Base-by-base conservation (phyloP, 1,284 basidiomycete genomes). In the Cystobasidium slooffiae region DNA sequence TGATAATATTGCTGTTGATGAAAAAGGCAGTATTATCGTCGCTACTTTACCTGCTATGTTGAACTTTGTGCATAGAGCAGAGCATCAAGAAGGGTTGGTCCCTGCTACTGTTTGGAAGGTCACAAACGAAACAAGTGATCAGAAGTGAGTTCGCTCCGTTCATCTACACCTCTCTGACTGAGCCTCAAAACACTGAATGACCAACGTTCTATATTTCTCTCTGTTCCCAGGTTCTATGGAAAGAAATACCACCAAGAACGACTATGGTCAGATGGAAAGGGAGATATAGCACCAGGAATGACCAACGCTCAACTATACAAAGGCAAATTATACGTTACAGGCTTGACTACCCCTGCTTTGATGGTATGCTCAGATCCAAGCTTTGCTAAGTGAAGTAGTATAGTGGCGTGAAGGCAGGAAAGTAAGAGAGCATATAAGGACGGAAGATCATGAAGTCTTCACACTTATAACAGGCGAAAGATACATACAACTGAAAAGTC, bases 1-100 rank as follows among this genome's bases (percentile, higher is more conserved):
- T 37, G 78, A 79, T 69, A 79, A 79, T 64, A 67, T 79, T 44
- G 74, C 77, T 52, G 75, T 77, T 49, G 63, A 65, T 46, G 55
- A 58, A 31, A 65, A 75, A 20, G 78, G 77, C 31, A 55, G 64
- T 3, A 73, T 79, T 62, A 76, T 66, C 56, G 67, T 62, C 0
- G 74, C 76, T 16, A 56, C 75, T 20, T 53, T 78, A 10, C 67
- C 75, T 14, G 73, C 76, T 12, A 67, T 75, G 14, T 55, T 79
- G 24, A 68, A 52, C 2, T 74, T 67, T 44, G 52, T 59, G 8
- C n/a, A 52, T 22, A 31, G 64, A 41, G 63, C 68, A 3, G 69
- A 56, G 22, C 65, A 72, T 47, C 67, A 59, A 1, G 76, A 61
- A n/a, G 76, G 76, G 6, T 16, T 46, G 0, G 22, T 44, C 0